phyloP scores from a whole-genome alignment of 768 basidiomycete species.

The Suillus weaverae region DNA sequence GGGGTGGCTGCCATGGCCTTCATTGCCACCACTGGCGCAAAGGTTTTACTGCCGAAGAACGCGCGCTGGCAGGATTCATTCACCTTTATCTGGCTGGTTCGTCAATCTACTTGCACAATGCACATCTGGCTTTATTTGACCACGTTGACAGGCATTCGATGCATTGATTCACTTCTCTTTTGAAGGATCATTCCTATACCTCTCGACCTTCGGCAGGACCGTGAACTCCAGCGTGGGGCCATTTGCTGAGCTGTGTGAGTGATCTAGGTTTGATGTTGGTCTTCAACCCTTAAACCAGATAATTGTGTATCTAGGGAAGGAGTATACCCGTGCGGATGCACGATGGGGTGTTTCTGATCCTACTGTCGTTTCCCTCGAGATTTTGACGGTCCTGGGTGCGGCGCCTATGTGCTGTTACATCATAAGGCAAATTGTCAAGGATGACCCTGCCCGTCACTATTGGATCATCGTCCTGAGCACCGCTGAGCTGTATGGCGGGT shows the following conservation, averaged over 20 bases:
- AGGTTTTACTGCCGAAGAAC: slow-evolving; percentile 59
- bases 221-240: slow-evolving; percentile 69
- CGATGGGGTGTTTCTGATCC: slow-evolving; percentile 83
- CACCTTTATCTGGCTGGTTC: slow-evolving; percentile 79
- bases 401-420: slow-evolving; percentile 77
- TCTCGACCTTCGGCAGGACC: slow-evolving; percentile 71
- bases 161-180: slow-evolving; percentile 77
- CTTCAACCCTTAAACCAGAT: not conserved
- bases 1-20: slow-evolving; percentile 54
- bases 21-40: slow-evolving; percentile 53
- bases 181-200: slow-evolving; percentile 79
- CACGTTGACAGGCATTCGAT: slow-evolving; percentile 61
- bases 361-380: slow-evolving; percentile 78
- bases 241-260: slow-evolving; percentile 75
- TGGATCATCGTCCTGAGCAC: slow-evolving; percentile 81
- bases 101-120: slow-evolving; percentile 18
- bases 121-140: slow-evolving; percentile 5
- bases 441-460: slow-evolving; percentile 57
- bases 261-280: not conserved
- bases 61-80: slow-evolving; percentile 63
- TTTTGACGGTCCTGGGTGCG: slow-evolving; percentile 75
- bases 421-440: slow-evolving; percentile 58
- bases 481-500: slow-evolving; percentile 79
- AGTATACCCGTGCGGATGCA: slow-evolving; percentile 77
- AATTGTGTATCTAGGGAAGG: slow-evolving; percentile 54